phyloP scores from a whole-genome alignment of 2,329 filamentous ascomycete genomes.

The Fusarium graminum region DNA sequence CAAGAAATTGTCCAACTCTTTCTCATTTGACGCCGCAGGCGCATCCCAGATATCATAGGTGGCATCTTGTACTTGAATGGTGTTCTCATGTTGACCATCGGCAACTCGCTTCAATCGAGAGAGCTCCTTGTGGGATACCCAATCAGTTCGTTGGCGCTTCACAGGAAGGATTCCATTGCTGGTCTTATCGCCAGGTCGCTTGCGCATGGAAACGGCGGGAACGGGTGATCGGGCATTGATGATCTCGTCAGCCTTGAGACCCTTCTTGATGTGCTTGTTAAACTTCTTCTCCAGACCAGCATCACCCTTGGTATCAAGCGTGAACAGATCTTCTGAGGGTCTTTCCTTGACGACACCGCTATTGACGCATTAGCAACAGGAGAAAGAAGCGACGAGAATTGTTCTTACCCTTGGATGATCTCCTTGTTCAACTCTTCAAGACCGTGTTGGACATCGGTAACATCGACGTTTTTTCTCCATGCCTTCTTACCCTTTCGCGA shows the following conservation, averaged over 20 bases:
- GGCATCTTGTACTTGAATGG: conserved; percentile 69
- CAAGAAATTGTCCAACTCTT: conserved; percentile 67
- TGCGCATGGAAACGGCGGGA: conserved; percentile 81
- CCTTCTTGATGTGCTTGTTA: conserved; percentile 77
- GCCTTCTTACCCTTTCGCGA: conserved; percentile 98
- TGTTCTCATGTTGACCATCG: conserved; percentile 73
- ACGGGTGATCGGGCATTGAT: conserved; percentile 86
- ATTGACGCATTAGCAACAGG: conserved; percentile 38
- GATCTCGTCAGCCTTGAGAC: conserved; percentile 91
- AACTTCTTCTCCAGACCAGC: conserved; percentile 72
- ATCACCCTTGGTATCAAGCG: conserved; percentile 81
- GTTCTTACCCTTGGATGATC: conserved; percentile 84
- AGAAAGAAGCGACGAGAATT: neutral
- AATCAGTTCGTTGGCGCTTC: conserved; percentile 83
- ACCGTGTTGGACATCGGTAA: conserved; percentile 85
- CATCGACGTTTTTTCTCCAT: conserved; percentile 98
- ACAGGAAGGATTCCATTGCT: conserved; percentile 78
- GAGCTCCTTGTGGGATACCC: conserved; percentile 88
- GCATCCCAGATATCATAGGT: conserved; percentile 84
- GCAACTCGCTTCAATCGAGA: conserved; percentile 82
- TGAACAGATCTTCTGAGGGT: conserved; percentile 85
- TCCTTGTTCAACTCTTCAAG: conserved; percentile 88
- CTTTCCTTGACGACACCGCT: conserved; percentile 91
- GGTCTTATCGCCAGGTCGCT: conserved; percentile 77
- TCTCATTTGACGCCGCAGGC: conserved; percentile 57